These are phyloP conservation scores for Trichoderma semiorbis DNA, from an alignment of 2,329 filamentous ascomycete genomes.

Conservation along the genomic window DNA sequence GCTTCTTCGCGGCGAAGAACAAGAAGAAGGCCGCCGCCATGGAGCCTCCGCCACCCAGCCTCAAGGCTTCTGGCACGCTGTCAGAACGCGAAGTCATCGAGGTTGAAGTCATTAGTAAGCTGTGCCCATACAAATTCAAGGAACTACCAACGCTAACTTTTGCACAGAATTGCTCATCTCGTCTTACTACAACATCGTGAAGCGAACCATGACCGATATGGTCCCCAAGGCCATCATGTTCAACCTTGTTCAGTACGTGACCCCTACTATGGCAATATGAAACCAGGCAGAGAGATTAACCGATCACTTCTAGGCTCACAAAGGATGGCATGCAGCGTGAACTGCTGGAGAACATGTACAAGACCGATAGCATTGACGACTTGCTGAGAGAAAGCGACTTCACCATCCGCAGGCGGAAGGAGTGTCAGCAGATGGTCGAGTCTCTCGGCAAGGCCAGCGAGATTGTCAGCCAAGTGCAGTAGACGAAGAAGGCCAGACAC, in stretches of 20 bases:
- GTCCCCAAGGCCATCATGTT: conserved; percentile 99
- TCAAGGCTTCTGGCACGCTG: conserved; percentile 91
- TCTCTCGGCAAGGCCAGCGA: conserved; percentile 84
- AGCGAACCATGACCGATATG: conserved; percentile 99
- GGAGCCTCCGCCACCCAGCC: conserved; percentile 86
- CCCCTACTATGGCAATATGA: not conserved
- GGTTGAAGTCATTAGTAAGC: conserved; percentile 95
- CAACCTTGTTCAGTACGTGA: conserved; percentile 83
- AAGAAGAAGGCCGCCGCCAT: conserved; percentile 99
- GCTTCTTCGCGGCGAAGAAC: conserved; percentile 98
- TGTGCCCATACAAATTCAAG: not conserved
- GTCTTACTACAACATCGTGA: conserved; percentile 97
- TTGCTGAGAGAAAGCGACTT: conserved; percentile 98
- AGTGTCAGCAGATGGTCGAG: conserved; percentile 99
- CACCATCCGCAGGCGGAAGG: conserved; percentile 89
- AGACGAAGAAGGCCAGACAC: conserved; percentile 24
- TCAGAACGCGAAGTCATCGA: conserved; percentile 94
- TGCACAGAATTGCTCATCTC: conserved; percentile 80
- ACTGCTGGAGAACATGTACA: conserved; percentile 96
- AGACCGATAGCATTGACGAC: conserved; percentile 83
- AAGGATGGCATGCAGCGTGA: conserved; percentile 99
- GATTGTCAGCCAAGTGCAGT: conserved; percentile 83
- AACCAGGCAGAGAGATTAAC: not conserved
- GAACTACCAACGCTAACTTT: conserved; percentile 18
- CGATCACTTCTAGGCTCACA: conserved; percentile 60